Conservation (phyloP, 2,329 filamentous ascomycete species). For the Aspergillus persii region DNA sequence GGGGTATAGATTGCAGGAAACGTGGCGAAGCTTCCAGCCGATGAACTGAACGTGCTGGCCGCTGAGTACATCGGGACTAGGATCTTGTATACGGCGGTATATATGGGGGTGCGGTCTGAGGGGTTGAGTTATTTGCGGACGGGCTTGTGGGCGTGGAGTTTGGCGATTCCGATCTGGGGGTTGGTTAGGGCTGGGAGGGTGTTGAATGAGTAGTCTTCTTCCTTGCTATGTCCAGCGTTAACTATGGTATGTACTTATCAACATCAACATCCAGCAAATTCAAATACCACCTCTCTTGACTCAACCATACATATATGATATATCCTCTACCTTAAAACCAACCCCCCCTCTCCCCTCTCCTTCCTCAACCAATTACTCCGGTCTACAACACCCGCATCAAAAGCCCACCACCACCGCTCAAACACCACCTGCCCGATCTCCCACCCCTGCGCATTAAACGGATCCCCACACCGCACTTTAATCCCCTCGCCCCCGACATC, state of each 20-base stretch:
- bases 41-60: slow-evolving; percentile 32
- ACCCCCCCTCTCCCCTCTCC: slow-evolving; percentile 42
- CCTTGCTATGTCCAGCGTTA: no score
- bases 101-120: slow-evolving; percentile 33
- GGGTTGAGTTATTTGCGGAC: slow-evolving; percentile 32
- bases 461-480: slow-evolving; percentile 51
- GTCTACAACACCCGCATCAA: slow-evolving; percentile 54
- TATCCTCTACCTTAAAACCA: background rate
- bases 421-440: slow-evolving; percentile 60
- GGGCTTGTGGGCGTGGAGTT: slow-evolving; percentile 32
- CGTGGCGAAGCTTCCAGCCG: slow-evolving; percentile 28
- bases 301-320: no score
- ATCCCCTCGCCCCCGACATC: slow-evolving; percentile 53
- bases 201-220: slow-evolving; percentile 4
- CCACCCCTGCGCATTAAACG: slow-evolving; percentile 52
- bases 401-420: slow-evolving; percentile 60
- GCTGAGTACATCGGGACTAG: slow-evolving; percentile 32
- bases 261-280: no score
- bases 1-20: slow-evolving; percentile 31
- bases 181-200: slow-evolving; percentile 29
- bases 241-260: no score
- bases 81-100: slow-evolving; percentile 33
- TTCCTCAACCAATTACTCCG: slow-evolving; percentile 53
- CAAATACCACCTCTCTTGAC: no score
- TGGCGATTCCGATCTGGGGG: slow-evolving; percentile 32